phyloP scores from a whole-genome alignment of 441 rosid genomes.

The Aleurites moluccanus region DNA sequence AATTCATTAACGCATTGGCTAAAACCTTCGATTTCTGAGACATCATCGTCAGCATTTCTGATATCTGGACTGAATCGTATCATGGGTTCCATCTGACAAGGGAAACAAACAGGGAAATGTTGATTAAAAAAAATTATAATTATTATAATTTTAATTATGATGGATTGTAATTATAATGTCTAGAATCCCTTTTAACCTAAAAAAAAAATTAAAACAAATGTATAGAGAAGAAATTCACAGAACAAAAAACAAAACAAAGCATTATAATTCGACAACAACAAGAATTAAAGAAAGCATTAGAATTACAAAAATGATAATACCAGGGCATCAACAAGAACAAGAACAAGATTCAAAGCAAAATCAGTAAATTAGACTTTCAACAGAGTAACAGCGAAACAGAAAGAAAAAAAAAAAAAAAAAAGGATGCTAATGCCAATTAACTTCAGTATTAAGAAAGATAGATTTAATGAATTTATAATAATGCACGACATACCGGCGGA shows the following conservation, averaged over 20 bases:
- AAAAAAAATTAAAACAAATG: background rate
- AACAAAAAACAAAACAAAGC: background rate
- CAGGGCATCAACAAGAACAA: background rate
- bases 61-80: slow-evolving; percentile 32
- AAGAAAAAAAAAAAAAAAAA: background rate
- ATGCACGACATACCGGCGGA: background rate
- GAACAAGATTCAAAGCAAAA: background rate
- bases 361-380: background rate
- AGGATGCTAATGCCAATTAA: background rate
- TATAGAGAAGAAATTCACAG: background rate
- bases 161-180: background rate
- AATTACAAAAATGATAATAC: no score
- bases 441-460: background rate
- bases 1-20: slow-evolving; percentile 49
- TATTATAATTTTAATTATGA: no score
- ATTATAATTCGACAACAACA: background rate
- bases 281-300: background rate
- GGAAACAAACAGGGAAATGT: background rate
- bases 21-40: slow-evolving; percentile 41
- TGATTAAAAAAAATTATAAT: no score
- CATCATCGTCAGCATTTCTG: slow-evolving; percentile 30
- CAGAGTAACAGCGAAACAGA: background rate
- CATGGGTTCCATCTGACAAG: slow-evolving; percentile 29
- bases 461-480: background rate
- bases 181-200: background rate